phyloP scores from a whole-genome alignment of 345 rosid species.

The Microthlaspi erraticum region DNA sequence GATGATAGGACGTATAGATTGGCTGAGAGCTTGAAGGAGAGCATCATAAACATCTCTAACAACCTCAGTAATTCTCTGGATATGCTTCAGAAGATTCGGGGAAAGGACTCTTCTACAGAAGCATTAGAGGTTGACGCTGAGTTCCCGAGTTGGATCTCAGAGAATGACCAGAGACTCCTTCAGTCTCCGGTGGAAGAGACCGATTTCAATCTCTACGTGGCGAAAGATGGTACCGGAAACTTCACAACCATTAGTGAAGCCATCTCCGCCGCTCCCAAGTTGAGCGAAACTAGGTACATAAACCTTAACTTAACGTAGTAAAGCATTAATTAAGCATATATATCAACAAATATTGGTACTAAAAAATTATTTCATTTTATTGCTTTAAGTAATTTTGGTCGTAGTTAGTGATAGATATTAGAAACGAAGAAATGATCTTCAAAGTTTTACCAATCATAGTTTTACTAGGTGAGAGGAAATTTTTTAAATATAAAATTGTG shows the following conservation, averaged over 20 bases:
- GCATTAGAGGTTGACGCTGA: conserved; percentile 51
- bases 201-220: conserved; percentile 59
- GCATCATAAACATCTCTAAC: conserved; percentile 59
- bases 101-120: conserved; percentile 38
- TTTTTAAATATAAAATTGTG: too few species aligned
- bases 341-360: not conserved
- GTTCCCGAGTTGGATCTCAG: conserved; percentile 65
- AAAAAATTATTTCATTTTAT: not conserved
- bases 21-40: conserved; percentile 50
- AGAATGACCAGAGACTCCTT: conserved; percentile 54
- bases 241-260: conserved; percentile 69
- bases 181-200: conserved; percentile 47
- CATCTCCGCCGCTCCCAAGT: conserved; percentile 72
- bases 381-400: not conserved
- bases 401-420: not conserved
- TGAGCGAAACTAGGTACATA: conserved; percentile 62
- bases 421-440: conserved; percentile 2
- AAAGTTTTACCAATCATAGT: too few species aligned
- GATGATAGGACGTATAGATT: conserved; percentile 21
- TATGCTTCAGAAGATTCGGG: conserved; percentile 67
- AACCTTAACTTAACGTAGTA: conserved; percentile 8
- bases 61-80: conserved; percentile 68
- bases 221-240: conserved; percentile 76
- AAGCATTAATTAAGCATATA: not conserved
- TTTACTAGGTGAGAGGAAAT: too few species aligned